These are phyloP conservation scores for Aurantiochytrium sp. DNA, from an alignment of 108 stramenopile species.

Conservation along the genomic window DNA sequence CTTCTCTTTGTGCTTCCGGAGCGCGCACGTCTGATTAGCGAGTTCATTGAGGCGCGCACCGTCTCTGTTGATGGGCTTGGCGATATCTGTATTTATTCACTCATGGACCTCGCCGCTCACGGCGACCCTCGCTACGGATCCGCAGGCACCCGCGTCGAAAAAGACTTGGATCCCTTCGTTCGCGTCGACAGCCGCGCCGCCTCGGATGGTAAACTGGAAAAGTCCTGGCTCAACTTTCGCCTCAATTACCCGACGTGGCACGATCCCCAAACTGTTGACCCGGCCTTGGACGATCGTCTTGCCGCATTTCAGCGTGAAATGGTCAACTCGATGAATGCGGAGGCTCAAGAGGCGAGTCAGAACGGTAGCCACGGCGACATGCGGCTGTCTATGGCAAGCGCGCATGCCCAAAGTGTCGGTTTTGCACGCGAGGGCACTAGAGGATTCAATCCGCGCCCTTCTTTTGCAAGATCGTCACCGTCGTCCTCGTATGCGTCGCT, in stretches of 20 bases:
- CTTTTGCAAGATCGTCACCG: too few relatives aligned
- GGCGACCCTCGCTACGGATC: background rate
- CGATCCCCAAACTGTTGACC: background rate
- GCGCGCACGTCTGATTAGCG: background rate
- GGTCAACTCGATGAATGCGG: background rate
- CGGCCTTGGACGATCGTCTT: background rate
- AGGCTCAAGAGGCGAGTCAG: too few relatives aligned
- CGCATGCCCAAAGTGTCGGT: too few relatives aligned
- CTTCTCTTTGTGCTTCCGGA: background rate
- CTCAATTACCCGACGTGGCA: background rate
- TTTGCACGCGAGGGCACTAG: too few relatives aligned
- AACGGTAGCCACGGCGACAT: too few relatives aligned
- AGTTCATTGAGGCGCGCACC: background rate
- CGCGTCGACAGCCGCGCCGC: background rate
- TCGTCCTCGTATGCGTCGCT: too few relatives aligned
- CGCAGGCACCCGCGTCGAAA: background rate
- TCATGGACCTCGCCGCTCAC: background rate
- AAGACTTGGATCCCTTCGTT: background rate
- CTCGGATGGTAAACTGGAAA: conserved; percentile 40
- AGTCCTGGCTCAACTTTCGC: conserved; percentile 27
- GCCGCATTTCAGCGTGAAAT: background rate
- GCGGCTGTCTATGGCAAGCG: too few relatives aligned
- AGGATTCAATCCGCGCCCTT: too few relatives aligned
- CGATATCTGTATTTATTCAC: background rate
- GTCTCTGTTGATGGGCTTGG: background rate